Evolutionary conservation across 164 flowering plant species (phyloP), one percentile per base, ranked within the genome.

Genomic region (Akebia trifoliata): DNA sequence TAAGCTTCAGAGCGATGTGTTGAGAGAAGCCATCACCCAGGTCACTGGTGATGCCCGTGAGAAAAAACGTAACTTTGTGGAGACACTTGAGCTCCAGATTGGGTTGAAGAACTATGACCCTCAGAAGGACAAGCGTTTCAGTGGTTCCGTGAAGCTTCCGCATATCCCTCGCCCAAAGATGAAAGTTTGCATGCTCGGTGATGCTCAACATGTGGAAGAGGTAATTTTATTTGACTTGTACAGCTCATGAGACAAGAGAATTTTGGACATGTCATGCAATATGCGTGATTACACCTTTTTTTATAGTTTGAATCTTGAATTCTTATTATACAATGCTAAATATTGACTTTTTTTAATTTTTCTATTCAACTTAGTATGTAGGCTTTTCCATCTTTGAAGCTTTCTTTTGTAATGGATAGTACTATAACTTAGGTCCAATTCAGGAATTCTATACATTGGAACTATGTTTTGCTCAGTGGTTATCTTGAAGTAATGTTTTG

Each of bases 81-180:
- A 81, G 75, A 83, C 93, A 3, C 67, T 86, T 68, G 93, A 86
- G 60, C 87, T 86, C 17, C 94, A 86, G 69, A 84, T 81, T 70
- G 90, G 90, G 2, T 68, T 86, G 55, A 86, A 86, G 50, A 86
- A 86, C 58, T 85, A 85, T 62, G 89, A 85, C 55, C 89, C 89
- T 2, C 93, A 86, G 45, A 86, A 86, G 74, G 90, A 86, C 66
- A 86, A 86, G 71, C 84, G 93, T 69, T 86, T 86, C 76, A 86
- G 93, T 67, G 87, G 87, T 25, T 77, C 87, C 11, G 87, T 82
- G 10, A 74, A 60, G 64, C 40, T 74, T 30, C 78, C 78, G 7
- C 78, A 74, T 54, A 71, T 74, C 29, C 73, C 73, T 59, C 68
- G 78, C 3, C 78, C 78, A 20, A 72, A 74, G 63, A 71, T 74